A percentile compares a stretch with the other conserved stretches of the same genome.
Evolutionary conservation across 208 protist genomes (phyloP).

Genomic region (Trypanosoma vivax): DNA sequence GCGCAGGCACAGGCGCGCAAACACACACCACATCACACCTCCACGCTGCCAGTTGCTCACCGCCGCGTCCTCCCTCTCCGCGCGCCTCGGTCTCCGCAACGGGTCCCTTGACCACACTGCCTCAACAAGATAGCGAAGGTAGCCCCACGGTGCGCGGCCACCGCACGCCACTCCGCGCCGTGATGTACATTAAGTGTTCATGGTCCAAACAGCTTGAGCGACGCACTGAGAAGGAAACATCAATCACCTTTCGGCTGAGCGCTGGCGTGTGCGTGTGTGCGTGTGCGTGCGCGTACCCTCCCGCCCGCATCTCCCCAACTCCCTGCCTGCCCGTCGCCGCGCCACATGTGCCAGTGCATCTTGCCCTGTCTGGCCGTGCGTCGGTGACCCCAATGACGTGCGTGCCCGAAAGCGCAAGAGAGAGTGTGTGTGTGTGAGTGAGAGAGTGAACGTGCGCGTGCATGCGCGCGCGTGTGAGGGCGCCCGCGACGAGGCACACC

Average conservation of each 20-base stretch:
- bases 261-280: background rate
- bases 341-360: background rate
- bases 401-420: slow-evolving; percentile 1
- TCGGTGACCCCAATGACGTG: background rate
- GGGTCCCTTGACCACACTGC: too few species aligned
- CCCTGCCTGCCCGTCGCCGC: background rate
- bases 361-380: slow-evolving; percentile 1
- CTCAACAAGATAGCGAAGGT: too few species aligned
- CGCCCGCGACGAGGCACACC: too few species aligned
- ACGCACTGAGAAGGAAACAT: slow-evolving; percentile 3
- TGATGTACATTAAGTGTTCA: slow-evolving; percentile 1
- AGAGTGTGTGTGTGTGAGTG: too few species aligned
- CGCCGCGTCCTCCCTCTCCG: too few species aligned
- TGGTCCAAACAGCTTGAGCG: slow-evolving; percentile 2
- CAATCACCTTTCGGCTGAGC: slow-evolving; percentile 7
- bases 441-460: too few species aligned
- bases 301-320: background rate
- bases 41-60: too few species aligned
- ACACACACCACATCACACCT: too few species aligned
- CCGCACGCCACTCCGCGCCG: background rate
- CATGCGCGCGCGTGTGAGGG: too few species aligned
- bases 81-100: too few species aligned
- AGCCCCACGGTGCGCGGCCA: background rate
- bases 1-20: too few species aligned
- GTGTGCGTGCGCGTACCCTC: background rate